Conservation (phyloP, 257 asterid species). For the Primulina huaijiensis region DNA sequence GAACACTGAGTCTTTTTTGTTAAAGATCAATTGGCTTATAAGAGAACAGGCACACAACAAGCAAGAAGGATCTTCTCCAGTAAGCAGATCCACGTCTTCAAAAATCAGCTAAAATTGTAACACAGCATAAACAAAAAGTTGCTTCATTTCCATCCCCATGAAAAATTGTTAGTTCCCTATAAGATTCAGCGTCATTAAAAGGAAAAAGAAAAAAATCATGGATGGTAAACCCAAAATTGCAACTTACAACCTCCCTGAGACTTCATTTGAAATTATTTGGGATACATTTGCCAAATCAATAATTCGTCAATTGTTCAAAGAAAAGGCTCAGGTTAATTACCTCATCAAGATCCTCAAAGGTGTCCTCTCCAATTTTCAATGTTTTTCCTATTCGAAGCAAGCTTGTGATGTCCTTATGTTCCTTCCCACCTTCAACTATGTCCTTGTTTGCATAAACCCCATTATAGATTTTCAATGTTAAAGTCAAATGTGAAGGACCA, state of each 20-base stretch:
- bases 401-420: slow-evolving; percentile 87
- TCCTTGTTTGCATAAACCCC: slow-evolving; percentile 90
- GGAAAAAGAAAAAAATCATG: neutral
- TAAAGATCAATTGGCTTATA: too few species aligned
- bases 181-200: neutral
- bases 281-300: neutral
- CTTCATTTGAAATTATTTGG: neutral
- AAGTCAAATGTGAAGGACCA: slow-evolving; percentile 78
- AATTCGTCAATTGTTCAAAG: neutral
- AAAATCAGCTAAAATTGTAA: neutral
- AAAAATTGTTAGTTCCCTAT: neutral
- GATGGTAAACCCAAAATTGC: neutral
- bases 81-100: neutral
- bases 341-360: slow-evolving; percentile 97
- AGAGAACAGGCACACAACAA: too few species aligned
- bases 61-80: too few species aligned
- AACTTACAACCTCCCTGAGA: slow-evolving; percentile 3
- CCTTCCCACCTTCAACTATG: slow-evolving; percentile 90
- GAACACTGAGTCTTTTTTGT: too few species aligned
- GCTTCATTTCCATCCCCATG: neutral
- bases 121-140: neutral
- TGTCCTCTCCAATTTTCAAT: slow-evolving; percentile 90
- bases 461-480: slow-evolving; percentile 73
- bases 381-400: slow-evolving; percentile 90
- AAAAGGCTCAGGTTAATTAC: slow-evolving; percentile 34